Percentiles rank a stretch among this genome's conserved stretches.
phyloP scores from a whole-genome alignment of 495 filamentous ascomycete genomes.

The Coniosporium apollinis region DNA sequence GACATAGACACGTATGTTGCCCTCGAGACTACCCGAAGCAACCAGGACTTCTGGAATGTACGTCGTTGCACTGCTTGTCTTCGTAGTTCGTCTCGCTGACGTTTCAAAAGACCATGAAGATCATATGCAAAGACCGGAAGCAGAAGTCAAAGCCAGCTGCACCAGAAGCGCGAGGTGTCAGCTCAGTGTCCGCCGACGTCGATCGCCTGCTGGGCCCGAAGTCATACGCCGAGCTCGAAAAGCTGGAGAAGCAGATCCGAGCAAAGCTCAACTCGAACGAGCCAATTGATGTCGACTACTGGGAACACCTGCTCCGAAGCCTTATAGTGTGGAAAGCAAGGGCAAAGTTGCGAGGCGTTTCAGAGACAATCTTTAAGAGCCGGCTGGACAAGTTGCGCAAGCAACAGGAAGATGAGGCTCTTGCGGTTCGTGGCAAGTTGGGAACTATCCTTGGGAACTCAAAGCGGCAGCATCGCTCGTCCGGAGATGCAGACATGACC shows the following conservation, averaged over 20 bases:
- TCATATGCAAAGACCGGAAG: conserved; percentile 66
- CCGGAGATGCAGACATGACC: no score
- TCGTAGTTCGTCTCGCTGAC: conserved; percentile 15
- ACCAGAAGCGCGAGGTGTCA: conserved; percentile 54
- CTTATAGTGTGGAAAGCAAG: conserved; percentile 81
- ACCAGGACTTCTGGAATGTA: conserved; percentile 76
- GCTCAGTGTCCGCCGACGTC: conserved; percentile 71
- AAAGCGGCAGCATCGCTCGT: no score
- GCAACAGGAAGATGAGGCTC: conserved; percentile 56
- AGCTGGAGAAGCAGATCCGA: conserved; percentile 69
- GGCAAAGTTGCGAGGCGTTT: conserved; percentile 68
- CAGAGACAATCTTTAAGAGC: conserved; percentile 57
- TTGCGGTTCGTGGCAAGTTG: conserved; percentile 40
- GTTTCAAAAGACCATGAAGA: conserved; percentile 47
- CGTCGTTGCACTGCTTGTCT: conserved; percentile 6
- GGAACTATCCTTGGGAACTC: conserved; percentile 16
- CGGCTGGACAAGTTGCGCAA: conserved; percentile 49
- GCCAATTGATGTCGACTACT: conserved; percentile 91
- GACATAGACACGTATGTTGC: conserved; percentile 76
- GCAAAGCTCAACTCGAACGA: conserved; percentile 74
- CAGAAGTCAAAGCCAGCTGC: conserved; percentile 43
- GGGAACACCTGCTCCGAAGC: conserved; percentile 80
- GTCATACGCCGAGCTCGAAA: conserved; percentile 67
- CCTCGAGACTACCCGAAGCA: conserved; percentile 60
- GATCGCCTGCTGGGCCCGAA: conserved; percentile 77